These are phyloP conservation scores for Vigna radiata DNA, from an alignment of 306 rosid species.

Conservation along the genomic window DNA sequence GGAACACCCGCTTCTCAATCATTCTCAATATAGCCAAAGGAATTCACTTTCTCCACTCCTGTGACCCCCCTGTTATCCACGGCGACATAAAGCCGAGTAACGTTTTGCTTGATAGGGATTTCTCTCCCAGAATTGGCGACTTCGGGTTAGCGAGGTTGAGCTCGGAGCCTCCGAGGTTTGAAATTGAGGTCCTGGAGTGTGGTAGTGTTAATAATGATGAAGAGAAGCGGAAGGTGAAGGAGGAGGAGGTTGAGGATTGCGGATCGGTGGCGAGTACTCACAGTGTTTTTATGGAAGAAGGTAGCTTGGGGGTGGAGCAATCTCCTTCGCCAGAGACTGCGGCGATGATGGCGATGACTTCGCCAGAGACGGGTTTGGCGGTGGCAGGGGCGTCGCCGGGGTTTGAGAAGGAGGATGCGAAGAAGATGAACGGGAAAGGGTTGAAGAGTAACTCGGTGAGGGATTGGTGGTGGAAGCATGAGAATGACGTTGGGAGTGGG, in stretches of 20 bases:
- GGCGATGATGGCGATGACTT: conserved; percentile 16
- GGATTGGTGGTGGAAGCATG: conserved; percentile 87
- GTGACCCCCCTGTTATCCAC: conserved; percentile 81
- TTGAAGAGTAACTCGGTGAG: conserved; percentile 54
- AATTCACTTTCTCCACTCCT: conserved; percentile 67
- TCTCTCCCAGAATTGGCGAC: conserved; percentile 75
- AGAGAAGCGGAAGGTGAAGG: conserved; percentile 38
- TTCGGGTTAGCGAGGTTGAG: conserved; percentile 84
- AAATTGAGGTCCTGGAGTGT: conserved; percentile 33
- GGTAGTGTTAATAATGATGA: conserved; percentile 20
- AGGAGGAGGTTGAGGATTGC: conserved; percentile 63
- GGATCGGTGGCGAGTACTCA: conserved; percentile 80
- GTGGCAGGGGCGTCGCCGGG: conserved; percentile 42
- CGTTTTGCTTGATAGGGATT: conserved; percentile 61
- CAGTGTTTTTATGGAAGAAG: conserved; percentile 64
- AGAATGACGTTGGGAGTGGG: conserved; percentile 49
- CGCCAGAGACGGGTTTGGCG: conserved; percentile 48
- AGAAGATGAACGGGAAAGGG: conserved; percentile 50
- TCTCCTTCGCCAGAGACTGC: conserved; percentile 56
- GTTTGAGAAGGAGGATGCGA: conserved; percentile 47
- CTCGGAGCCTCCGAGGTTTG: conserved; percentile 31
- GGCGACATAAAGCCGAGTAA: conserved; percentile 96
- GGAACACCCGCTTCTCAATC: conserved; percentile 66
- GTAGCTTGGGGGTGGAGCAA: conserved; percentile 53
- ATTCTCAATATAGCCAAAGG: conserved; percentile 72